Base-by-base conservation (phyloP, 768 basidiomycete species). In the Obba rivulosa region DNA sequence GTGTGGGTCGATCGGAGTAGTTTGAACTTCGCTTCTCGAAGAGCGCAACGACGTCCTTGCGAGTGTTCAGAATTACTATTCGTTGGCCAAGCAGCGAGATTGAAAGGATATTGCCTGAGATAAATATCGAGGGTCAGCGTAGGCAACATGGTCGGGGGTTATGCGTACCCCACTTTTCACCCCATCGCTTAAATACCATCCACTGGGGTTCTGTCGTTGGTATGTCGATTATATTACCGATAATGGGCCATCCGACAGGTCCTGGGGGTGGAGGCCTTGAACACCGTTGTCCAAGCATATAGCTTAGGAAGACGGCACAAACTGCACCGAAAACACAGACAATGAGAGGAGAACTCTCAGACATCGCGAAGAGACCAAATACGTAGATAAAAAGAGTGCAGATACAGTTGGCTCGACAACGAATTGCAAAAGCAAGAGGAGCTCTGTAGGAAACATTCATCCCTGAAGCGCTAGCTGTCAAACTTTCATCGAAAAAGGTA, bases 21-120 rank as follows among this genome's bases (percentile, higher is more conserved):
- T 56, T 54, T 4, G 55, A 24, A 28, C 59, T 56, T 42, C 55
- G 51, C 55, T 63, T 63, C 16, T 65, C 64, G 16, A 67, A 52
- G 10, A 67, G 46, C 18, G 63, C 62, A 34, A 50, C 16, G 21
- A 62, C 62, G 13, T 51, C 49, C 22, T 54, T 39, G 3, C 45
- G 35, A 1, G 59, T 55, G 51, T 66, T 69, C 17, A 67, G 47
- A 37, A 69, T 56, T 49, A 67, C 52, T 23, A 62, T 46, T 8
- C 55, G 45, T 31, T 66, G 56, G 5, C 64, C 65, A n/a, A 66
- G 46, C 25, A 63, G 25, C 2, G 47, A 52, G 5, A 66, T 42
- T 22, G 56, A 59, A 5, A 62, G 48, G n/a, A 68, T 54, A 31
- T 62, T 60, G 4, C 67, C 65, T 68, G 34, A 14, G 40, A 2